Percentiles rank a stretch among this genome's conserved stretches.
phyloP scores from a whole-genome alignment of 73 alveolate genomes.

The Paramecium biaurelia region DNA sequence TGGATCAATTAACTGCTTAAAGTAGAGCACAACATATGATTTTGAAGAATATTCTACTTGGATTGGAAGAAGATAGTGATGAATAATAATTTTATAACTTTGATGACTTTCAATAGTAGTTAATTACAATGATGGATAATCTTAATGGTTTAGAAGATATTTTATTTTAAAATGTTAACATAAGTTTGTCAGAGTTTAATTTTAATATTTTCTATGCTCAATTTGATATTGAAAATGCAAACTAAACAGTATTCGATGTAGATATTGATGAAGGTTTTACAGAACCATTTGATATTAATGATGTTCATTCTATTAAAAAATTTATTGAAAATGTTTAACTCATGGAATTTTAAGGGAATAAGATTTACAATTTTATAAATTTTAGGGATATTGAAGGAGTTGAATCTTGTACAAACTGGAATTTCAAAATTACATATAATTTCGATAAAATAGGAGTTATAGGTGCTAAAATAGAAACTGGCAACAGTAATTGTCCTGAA shows the following conservation, averaged over 20 bases:
- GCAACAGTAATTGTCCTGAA: background rate
- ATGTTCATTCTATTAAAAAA: slow-evolving; percentile 16
- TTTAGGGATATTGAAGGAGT: slow-evolving; percentile 37
- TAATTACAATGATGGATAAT: background rate
- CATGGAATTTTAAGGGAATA: slow-evolving; percentile 31
- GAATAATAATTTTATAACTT: slow-evolving; percentile 26
- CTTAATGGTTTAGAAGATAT: background rate
- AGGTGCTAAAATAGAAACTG: background rate
- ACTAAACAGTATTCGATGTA: slow-evolving; percentile 19
- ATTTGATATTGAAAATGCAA: slow-evolving; percentile 3
- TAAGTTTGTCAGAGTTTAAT: background rate
- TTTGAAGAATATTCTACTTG: slow-evolving; percentile 23
- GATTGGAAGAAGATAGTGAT: slow-evolving; percentile 44
- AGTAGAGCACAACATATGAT: slow-evolving; percentile 57
- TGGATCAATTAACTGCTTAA: slow-evolving; percentile 40
- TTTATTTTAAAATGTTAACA: background rate
- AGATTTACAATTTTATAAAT: background rate
- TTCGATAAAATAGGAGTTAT: slow-evolving; percentile 36
- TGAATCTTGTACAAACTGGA: slow-evolving; percentile 43
- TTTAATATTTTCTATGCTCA: background rate
- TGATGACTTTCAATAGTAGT: slow-evolving; percentile 25
- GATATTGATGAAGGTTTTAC: background rate
- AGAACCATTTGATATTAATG: slow-evolving; percentile 50
- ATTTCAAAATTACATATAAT: slow-evolving; percentile 29
- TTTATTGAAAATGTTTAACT: background rate